Conservation (phyloP, 2,329 filamentous ascomycete species). For the Fusarium sp. region DNA sequence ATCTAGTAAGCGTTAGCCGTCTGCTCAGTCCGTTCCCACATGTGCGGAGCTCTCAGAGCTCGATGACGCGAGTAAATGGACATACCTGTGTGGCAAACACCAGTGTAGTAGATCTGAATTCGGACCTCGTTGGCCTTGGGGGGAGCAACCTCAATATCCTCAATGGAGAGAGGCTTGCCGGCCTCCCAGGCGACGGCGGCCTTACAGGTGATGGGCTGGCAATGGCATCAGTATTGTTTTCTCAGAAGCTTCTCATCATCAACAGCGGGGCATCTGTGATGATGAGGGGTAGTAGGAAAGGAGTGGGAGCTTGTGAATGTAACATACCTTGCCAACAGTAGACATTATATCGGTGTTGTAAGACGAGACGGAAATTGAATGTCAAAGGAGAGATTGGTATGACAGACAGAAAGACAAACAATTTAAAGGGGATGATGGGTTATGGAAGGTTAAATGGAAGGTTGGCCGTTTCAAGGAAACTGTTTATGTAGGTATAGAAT, state of each 20-base stretch:
- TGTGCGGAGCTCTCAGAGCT: conserved; percentile 6
- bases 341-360: conserved; percentile 55
- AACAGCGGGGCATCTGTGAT: conserved; percentile 42
- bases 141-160: conserved; percentile 91
- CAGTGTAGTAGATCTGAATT: conserved; percentile 96
- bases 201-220: conserved; percentile 93
- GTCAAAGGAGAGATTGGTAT: conserved; percentile 25
- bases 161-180: conserved; percentile 86
- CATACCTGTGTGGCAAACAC: conserved; percentile 96
- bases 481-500: conserved; percentile 45
- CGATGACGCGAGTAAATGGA: conserved; percentile 14
- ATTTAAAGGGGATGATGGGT: conserved; percentile 27
- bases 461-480: conserved; percentile 16
- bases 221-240: conserved; percentile 33
- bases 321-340: conserved; percentile 65
- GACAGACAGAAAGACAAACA: conserved; percentile 25
- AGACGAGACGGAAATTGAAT: conserved; percentile 26
- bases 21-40: not conserved
- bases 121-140: conserved; percentile 94
- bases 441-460: conserved; percentile 25
- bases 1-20: conserved; percentile 63
- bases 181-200: conserved; percentile 98
- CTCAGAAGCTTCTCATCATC: conserved; percentile 14
- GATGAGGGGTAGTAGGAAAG: conserved; percentile 38
- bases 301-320: conserved; percentile 4